Percentiles rank a stretch among this genome's conserved stretches.
These are phyloP conservation scores for Leptosphaerulina australis DNA, from an alignment of 2,329 filamentous ascomycete species.

Conservation along the genomic window DNA sequence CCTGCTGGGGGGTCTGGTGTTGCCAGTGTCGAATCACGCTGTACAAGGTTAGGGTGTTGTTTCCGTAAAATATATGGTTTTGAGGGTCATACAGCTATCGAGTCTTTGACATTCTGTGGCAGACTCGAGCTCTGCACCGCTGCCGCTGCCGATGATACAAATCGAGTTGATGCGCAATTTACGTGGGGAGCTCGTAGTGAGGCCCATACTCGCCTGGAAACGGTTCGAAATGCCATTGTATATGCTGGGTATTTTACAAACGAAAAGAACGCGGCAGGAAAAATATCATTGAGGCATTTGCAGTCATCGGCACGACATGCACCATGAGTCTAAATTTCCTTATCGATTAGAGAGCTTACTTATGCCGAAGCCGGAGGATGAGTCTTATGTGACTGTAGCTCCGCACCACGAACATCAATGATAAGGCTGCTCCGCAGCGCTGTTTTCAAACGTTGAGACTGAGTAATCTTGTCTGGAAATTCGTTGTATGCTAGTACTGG, in stretches of 20 bases:
- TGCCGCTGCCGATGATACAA: constrained; percentile 50
- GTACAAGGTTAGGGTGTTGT: constrained; percentile 16
- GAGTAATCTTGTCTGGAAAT: background rate
- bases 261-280: constrained; percentile 9
- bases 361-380: constrained; percentile 31
- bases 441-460: no score
- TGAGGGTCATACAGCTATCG: constrained; percentile 43
- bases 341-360: constrained; percentile 13
- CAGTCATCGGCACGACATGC: constrained; percentile 22
- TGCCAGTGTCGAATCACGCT: constrained; percentile 55
- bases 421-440: no score
- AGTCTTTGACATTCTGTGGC: constrained; percentile 49
- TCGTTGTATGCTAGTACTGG: no score
- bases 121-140: constrained; percentile 49
- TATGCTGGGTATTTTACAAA: constrained; percentile 12
- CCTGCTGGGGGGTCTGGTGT: constrained; percentile 76
- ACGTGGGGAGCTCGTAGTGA: constrained; percentile 36
- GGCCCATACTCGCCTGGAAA: constrained; percentile 31
- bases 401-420: background rate
- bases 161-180: constrained; percentile 35
- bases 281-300: constrained; percentile 17
- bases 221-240: constrained; percentile 43
- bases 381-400: background rate
- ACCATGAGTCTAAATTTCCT: constrained; percentile 26
- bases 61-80: no score